A percentile compares a stretch with the other conserved stretches of the same genome.
These are phyloP conservation scores for Nitzschia sp. DNA, from an alignment of 108 stramenopile genomes.

Conservation along the genomic window DNA sequence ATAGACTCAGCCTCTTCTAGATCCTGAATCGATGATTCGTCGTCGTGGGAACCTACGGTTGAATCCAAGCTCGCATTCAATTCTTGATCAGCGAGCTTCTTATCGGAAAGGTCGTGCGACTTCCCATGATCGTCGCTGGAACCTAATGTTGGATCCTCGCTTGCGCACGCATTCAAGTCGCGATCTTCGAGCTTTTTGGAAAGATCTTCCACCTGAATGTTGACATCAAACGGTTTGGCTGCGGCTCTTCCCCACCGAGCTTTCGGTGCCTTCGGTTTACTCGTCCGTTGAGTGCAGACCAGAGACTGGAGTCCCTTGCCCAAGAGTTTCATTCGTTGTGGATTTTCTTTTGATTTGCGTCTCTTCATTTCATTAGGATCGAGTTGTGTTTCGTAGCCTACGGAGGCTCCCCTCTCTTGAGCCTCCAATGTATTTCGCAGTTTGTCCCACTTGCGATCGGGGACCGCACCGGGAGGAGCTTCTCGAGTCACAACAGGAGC, in stretches of 20 bases:
- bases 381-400: neutral
- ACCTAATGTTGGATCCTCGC: neutral
- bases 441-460: slow-evolving; percentile 17
- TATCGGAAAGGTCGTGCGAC: neutral
- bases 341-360: neutral
- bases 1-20: slow-evolving; percentile 7
- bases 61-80: neutral
- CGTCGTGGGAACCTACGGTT: neutral
- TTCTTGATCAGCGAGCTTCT: neutral
- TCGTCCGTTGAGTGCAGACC: neutral
- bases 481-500: neutral
- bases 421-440: slow-evolving; percentile 10
- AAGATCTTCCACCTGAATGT: neutral
- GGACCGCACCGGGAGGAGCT: neutral
- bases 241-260: neutral
- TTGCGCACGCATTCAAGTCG: neutral
- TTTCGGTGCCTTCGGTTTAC: neutral
- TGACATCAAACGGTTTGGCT: neutral
- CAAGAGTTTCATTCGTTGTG: neutral
- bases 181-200: neutral
- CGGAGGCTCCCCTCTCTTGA: neutral
- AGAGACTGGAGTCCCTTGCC: neutral
- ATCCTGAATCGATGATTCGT: neutral
- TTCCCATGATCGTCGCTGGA: neutral
- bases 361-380: neutral